Conservation (phyloP, 352 stramenopile species). For the Aphanomyces cochlioides region DNA sequence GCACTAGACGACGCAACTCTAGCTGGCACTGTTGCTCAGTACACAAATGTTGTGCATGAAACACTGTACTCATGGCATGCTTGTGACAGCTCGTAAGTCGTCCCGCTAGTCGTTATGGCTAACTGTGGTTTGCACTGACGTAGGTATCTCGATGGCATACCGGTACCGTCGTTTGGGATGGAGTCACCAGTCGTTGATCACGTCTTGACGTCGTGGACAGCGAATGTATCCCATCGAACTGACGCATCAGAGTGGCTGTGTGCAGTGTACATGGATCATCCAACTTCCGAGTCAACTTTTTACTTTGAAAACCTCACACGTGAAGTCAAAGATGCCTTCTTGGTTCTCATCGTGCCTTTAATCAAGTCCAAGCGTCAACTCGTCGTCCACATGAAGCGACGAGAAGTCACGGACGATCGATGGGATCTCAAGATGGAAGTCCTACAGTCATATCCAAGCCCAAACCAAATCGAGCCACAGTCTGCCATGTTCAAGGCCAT, state of each 20-base stretch:
- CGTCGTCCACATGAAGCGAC: constrained; percentile 44
- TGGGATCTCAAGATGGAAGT: constrained; percentile 22
- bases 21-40: background rate
- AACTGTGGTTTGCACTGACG: background rate
- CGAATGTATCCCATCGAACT: constrained; percentile 2
- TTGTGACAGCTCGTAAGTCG: background rate
- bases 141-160: constrained; percentile 12
- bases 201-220: constrained; percentile 20
- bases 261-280: constrained; percentile 5
- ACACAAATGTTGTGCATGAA: constrained; percentile 18
- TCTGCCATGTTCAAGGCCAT: constrained; percentile 22
- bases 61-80: constrained; percentile 23
- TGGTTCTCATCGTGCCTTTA: constrained; percentile 61
- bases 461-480: constrained; percentile 10
- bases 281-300: background rate
- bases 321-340: constrained; percentile 73
- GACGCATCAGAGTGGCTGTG: constrained; percentile 20
- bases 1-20: background rate
- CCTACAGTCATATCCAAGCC: background rate
- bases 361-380: constrained; percentile 49
- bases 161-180: constrained; percentile 22
- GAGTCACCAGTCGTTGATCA: constrained; percentile 27
- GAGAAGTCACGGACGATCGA: background rate
- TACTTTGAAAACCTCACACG: constrained; percentile 39
- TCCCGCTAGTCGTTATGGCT: background rate